Evolutionary conservation across 2,329 filamentous ascomycete genomes (phyloP), one percentile per base, ranked within the genome.

Genomic region (Trichoderma sp.): DNA sequence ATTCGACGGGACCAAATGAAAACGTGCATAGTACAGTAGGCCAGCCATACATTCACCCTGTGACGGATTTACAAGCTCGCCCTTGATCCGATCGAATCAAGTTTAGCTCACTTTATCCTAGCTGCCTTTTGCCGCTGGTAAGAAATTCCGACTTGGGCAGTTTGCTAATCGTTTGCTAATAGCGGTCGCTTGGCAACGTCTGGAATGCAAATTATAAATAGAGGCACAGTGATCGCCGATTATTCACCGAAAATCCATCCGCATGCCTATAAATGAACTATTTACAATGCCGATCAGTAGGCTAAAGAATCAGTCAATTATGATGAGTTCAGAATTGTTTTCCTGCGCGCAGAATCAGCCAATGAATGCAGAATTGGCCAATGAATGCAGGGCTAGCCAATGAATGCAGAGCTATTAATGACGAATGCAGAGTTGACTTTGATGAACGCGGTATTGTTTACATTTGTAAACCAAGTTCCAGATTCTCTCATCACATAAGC

Each of bases 371-470:
- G 37, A 43, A 10, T 14, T 19, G 16, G 16, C 16, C 40, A 5
- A 43, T 43, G 40, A 19, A 43, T 19, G 37, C 37, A 43, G 37
- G 19, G 11, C 16, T 4, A 19, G 16, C 40, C 16, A 35, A 52
- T 55, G 61, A 64, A 64, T 55, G 61, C 61, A 55, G 33, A 29
- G 5, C 14, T 2, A 10, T 16, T 16, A 13, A 19, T 0, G 24
- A 61, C 33, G 59, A 61, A 61, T 49, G 59, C 59, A 49, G 59
- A 14, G 13, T 16, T 49, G 13, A n/a, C 19, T 61, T 49, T 21
- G 59, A 31, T 40, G 59, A 47, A 61, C 13, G 59, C 59, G 47
- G 40, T 24, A 29, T 47, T 61, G 59, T 11, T 21, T 43, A 14
- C 29, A 19, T 40, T 27, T 27, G 19, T 63, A 27, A 47, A 29